Conservation (phyloP, 164 flowering plant genomes). For the Santalum album region DNA sequence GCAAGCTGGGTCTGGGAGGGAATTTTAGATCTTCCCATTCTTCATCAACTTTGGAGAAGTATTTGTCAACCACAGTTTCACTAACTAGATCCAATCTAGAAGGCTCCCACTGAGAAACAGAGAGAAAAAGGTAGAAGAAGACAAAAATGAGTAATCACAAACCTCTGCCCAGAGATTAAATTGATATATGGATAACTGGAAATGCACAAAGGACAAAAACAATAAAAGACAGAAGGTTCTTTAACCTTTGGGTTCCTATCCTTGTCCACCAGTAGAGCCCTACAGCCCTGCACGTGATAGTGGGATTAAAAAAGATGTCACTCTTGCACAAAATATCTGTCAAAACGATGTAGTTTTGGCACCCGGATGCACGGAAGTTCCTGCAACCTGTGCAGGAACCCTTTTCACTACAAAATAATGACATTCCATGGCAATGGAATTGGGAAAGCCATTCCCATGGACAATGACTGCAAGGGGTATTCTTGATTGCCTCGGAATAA, state of each 20-base stretch:
- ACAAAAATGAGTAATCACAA: not conserved
- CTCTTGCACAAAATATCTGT: not conserved
- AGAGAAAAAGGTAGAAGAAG: not conserved
- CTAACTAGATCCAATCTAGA: conserved; percentile 59
- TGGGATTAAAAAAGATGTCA: not conserved
- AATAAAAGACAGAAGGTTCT: not conserved
- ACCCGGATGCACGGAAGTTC: too few species aligned
- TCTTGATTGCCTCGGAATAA: too few species aligned
- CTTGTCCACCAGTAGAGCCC: conserved; percentile 60
- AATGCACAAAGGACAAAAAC: not conserved
- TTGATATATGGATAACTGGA: not conserved
- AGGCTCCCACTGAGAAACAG: conserved; percentile 73
- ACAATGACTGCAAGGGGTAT: too few species aligned
- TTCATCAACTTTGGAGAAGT: conserved; percentile 57
- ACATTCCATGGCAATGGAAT: too few species aligned
- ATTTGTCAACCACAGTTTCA: conserved; percentile 54
- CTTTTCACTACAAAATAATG: too few species aligned
- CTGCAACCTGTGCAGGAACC: too few species aligned
- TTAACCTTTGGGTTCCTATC: conserved; percentile 64
- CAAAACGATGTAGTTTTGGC: too few species aligned
- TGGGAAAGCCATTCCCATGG: too few species aligned
- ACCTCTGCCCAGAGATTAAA: not conserved
- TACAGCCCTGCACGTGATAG: conserved; percentile 36
- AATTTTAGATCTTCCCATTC: conserved; percentile 74
- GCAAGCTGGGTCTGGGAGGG: conserved; percentile 41